Evolutionary conservation across 2,329 filamentous ascomycete species (phyloP), one percentile per base, ranked within the genome.

Genomic region (Fusarium torreyae): DNA sequence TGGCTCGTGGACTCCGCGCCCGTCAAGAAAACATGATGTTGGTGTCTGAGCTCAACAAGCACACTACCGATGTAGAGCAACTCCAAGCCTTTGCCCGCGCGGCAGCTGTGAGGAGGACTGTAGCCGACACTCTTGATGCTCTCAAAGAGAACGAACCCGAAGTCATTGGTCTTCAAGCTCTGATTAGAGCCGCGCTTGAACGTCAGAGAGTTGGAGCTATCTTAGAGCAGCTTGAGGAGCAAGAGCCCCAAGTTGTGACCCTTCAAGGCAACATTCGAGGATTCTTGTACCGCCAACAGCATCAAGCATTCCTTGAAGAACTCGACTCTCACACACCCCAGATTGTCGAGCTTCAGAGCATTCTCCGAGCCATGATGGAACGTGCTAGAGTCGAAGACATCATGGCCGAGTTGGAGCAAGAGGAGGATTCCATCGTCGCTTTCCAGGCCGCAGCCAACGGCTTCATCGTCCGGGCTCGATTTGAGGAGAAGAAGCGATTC

Each of bases 401-500:
- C 2, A 85, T 99, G 39, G 87, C 86, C 22, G 89, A 95, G 69
- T 86, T 98, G 3, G 93, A 97, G 62, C 91, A 91, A 54, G 89
- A 97, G 67, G 94, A 98, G 75, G 91, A 92, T n/a, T 84, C 85
- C 0, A 86, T 98, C 63, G 82, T 89, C 10, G 91, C 90, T 31
- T 81, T 97, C 24, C 94, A 98, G 78, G 86, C 94, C 7, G 85
- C 88, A 7, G 88, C 91, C 9, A 89, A 91, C 72, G 95, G 89
- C 5, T 90, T 89, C 73, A 79, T 97, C 4, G 88, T 98, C 33
- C 88, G 95, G 34, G 86, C 84, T 15, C 86, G 85, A 18, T 98
- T 97, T 74, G 89, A 88, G 53, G 93, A 97, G 79, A 97, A 97
- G 85, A 90, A 92, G 77, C 90, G 89, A 22, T 95, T 92, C 82